A percentile compares a stretch with the other conserved stretches of the same genome.
Evolutionary conservation across 192 early-diverging fungal genomes (phyloP).

Genomic region (Umbelopsis sp.): DNA sequence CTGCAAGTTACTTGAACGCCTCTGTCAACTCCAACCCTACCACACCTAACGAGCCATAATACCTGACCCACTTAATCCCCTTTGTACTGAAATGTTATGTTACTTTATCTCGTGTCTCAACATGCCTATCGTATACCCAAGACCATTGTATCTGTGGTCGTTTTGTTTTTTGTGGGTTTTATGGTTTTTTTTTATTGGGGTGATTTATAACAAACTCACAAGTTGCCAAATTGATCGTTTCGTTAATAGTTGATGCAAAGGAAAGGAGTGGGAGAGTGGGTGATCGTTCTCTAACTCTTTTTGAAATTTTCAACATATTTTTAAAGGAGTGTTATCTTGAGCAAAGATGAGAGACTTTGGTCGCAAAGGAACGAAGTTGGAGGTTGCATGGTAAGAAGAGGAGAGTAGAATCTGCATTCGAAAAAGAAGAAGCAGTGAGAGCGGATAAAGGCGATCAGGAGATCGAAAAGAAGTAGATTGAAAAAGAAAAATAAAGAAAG

Average conservation of each 20-base stretch:
- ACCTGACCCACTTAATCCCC: not conserved
- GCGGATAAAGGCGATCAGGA: not conserved
- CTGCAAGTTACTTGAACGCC: constrained; percentile 7
- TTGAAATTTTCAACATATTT: too few relatives aligned
- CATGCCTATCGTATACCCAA: too few relatives aligned
- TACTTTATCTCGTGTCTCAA: too few relatives aligned
- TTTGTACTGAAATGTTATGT: not conserved
- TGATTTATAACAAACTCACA: constrained; percentile 15
- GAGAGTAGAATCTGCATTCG: not conserved
- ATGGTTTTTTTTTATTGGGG: not conserved
- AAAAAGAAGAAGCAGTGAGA: not conserved
- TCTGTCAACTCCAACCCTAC: not conserved
- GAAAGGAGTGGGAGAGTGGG: not conserved
- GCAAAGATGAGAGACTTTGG: too few relatives aligned
- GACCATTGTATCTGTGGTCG: too few relatives aligned
- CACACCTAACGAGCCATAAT: not conserved
- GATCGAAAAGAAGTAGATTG: not conserved
- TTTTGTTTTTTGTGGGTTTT: not conserved
- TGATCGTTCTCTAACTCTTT: too few relatives aligned
- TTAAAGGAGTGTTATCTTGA: too few relatives aligned
- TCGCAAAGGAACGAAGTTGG: not conserved
- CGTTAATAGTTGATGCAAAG: not conserved
- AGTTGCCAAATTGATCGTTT: constrained; percentile 1
- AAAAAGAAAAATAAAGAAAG: not conserved
- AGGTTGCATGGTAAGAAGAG: not conserved